Evolutionary conservation across 306 rosid species (phyloP).

Genomic region (Vigna unguiculata): DNA sequence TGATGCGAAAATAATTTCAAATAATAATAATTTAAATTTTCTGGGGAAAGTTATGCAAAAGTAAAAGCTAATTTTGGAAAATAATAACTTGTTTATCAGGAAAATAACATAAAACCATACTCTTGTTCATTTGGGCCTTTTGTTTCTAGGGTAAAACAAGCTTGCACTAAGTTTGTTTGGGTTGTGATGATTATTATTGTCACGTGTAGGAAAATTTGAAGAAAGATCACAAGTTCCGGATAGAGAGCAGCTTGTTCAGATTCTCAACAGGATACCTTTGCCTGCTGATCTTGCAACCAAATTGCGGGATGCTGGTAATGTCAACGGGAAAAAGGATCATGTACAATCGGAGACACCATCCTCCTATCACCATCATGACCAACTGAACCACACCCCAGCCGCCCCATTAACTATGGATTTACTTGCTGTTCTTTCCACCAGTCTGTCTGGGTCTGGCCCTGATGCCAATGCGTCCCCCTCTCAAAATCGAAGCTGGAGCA

Average conservation of each 20-base stretch:
- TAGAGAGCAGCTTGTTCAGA: constrained; percentile 78
- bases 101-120: neutral
- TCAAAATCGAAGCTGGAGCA: constrained; percentile 69
- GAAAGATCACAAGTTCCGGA: constrained; percentile 68
- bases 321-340: constrained; percentile 53
- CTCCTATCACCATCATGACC: constrained; percentile 50
- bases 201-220: constrained; percentile 68
- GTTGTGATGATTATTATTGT: constrained; percentile 8
- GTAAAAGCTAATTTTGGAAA: neutral
- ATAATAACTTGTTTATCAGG: neutral
- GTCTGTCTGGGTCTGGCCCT: constrained; percentile 66
- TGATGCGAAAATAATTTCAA: neutral
- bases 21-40: neutral
- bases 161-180: constrained; percentile 25
- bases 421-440: constrained; percentile 78
- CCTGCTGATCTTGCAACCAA: constrained; percentile 80
- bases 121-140: constrained; percentile 4
- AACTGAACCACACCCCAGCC: constrained; percentile 60
- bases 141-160: neutral
- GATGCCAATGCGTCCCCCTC: constrained; percentile 56
- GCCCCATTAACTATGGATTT: constrained; percentile 72
- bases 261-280: constrained; percentile 78
- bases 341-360: constrained; percentile 51
- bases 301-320: constrained; percentile 69
- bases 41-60: neutral